Evolutionary conservation across 495 filamentous ascomycete genomes (phyloP), one percentile per base, ranked within the genome.

Genomic region (Penicillium ochrochloron): DNA sequence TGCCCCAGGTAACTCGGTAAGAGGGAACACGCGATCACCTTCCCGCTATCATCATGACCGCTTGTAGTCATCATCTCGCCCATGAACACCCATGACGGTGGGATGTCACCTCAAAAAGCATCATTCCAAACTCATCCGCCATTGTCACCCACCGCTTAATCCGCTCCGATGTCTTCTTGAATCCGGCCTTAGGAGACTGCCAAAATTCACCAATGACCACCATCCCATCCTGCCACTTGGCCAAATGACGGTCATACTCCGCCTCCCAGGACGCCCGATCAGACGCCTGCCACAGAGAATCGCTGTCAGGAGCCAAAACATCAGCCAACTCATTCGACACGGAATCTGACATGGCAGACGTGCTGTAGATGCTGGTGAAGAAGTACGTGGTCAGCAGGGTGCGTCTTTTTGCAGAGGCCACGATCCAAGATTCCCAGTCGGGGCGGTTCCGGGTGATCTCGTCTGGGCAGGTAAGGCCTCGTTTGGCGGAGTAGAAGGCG

Each of bases 371-470:
- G 25, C 71, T 83, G 55, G 70, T 77, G 59, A 85, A 82, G n/a
- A 85, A 68, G 57, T 83, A 84, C 77, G 83, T 81, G 0, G 74
- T 69, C 41, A 74, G 78, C 3, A 85, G 44, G 10, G 81, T 74
- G 2, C 83, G 80, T 19, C 80, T 75, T 59, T 82, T 84, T 15
- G 82, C 66, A 14, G 76, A 72, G 15, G 74, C 78, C 5, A 82
- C 65, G 35, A 85, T 82, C 82, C 81, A 85, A 4, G 76, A 75
- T 65, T 84, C 81, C 83, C 82, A 85, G 21, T 33, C 67, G 2
- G 82, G 82, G 2, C 77, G 73, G 5, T 65, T 63, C 0, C 66
- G 72, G 27, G 68, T 67, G 21, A 72, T 50, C 39, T 84, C 81
- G 2, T 75, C 76, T 11, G 60, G 56, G 54, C 79, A 83, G 50